phyloP scores from a whole-genome alignment of 768 basidiomycete genomes.

The Boletus bicolor region DNA sequence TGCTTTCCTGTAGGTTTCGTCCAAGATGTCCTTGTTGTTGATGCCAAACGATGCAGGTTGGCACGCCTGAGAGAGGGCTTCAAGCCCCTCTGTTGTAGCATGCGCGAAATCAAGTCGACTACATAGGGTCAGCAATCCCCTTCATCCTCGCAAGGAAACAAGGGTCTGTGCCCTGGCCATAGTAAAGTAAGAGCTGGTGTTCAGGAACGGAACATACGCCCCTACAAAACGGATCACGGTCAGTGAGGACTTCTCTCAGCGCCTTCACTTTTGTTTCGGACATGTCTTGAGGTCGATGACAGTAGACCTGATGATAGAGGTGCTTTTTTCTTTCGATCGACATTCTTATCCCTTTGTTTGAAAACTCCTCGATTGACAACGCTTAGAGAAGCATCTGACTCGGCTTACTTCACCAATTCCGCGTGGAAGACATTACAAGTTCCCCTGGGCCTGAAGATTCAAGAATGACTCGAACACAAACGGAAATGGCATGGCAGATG shows the following conservation, averaged over 20 bases:
- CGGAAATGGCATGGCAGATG: too few relatives aligned
- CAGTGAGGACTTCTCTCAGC: background rate
- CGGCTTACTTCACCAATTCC: too few relatives aligned
- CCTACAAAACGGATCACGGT: background rate
- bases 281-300: background rate
- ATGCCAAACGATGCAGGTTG: background rate
- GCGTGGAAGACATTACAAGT: too few relatives aligned
- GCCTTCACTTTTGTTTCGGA: background rate
- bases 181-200: background rate
- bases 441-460: too few relatives aligned
- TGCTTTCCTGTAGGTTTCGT: constrained; percentile 46
- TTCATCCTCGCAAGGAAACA: background rate
- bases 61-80: constrained; percentile 21
- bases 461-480: too few relatives aligned
- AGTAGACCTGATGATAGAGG: too few relatives aligned
- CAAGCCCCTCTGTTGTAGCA: background rate
- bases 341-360: too few relatives aligned
- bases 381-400: too few relatives aligned
- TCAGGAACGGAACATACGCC: background rate
- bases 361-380: too few relatives aligned
- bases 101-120: constrained; percentile 2
- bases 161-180: background rate
- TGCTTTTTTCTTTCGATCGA: too few relatives aligned
- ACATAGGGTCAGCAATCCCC: background rate
- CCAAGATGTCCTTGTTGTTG: constrained; percentile 36